Conservation (phyloP, 1,139 yeast species). For the Casaregolazyma lundiana region DNA sequence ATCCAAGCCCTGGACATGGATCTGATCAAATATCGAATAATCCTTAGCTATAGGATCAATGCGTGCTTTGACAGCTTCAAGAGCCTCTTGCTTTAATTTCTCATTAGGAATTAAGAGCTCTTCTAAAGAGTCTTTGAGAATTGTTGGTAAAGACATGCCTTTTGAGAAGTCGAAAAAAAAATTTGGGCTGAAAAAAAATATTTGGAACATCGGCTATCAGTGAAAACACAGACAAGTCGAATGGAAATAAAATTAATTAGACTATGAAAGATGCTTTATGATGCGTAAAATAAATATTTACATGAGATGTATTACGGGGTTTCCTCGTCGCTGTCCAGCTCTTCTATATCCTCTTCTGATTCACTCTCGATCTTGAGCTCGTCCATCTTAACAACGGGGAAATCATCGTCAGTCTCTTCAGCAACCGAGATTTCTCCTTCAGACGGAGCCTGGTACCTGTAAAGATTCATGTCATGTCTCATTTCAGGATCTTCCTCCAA, state of each 20-base stretch:
- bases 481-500: constrained; percentile 92
- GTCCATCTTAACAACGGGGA: constrained; percentile 70
- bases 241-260: too few species aligned
- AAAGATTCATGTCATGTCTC: constrained; percentile 79
- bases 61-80: constrained; percentile 46
- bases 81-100: constrained; percentile 27
- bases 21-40: constrained; percentile 72
- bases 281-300: constrained; percentile 1
- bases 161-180: constrained; percentile 4
- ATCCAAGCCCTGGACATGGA: constrained; percentile 81
- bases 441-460: constrained; percentile 51
- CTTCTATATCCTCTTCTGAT: constrained; percentile 46
- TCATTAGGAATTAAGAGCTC: constrained; percentile 29
- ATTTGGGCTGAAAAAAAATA: constrained; percentile 4
- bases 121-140: constrained; percentile 26
- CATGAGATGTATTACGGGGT: neutral
- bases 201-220: neutral
- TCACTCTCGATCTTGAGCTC: constrained; percentile 72
- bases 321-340: constrained; percentile 12
- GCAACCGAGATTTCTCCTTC: constrained; percentile 27
- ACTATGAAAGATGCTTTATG: too few species aligned
- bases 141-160: constrained; percentile 11
- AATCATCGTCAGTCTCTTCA: constrained; percentile 23
- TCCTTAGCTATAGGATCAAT: constrained; percentile 62
- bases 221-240: neutral